Percentiles rank a stretch among this genome's conserved stretches.
These are phyloP conservation scores for Fusarium albosuccineum DNA, from an alignment of 2,329 filamentous ascomycete genomes.

Conservation along the genomic window DNA sequence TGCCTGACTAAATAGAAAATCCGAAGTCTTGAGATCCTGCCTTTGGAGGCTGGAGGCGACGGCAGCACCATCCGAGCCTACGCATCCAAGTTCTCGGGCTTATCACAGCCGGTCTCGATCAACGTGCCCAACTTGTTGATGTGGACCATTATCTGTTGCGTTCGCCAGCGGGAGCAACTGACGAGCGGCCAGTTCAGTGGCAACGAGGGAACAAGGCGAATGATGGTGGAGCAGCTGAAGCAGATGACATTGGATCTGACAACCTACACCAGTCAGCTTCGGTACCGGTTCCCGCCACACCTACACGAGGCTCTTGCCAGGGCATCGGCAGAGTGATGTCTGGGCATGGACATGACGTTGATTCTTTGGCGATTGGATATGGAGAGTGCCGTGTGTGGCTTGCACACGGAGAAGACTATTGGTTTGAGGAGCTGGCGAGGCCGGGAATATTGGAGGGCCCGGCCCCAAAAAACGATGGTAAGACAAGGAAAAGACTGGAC, in stretches of 20 bases:
- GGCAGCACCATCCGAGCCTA: constrained; percentile 82
- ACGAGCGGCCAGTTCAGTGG: constrained; percentile 79
- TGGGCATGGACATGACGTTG: background rate
- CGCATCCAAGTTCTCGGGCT: constrained; percentile 82
- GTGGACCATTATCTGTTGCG: constrained; percentile 92
- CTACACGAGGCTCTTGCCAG: constrained; percentile 90
- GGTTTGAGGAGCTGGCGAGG: background rate
- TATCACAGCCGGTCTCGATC: constrained; percentile 85
- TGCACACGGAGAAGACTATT: constrained; percentile 3
- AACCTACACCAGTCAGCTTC: constrained; percentile 92
- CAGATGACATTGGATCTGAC: constrained; percentile 90
- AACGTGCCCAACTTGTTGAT: constrained; percentile 92
- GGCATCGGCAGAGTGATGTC: constrained; percentile 74
- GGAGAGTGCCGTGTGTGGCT: constrained; percentile 20
- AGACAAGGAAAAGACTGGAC: constrained; percentile 12
- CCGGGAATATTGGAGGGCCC: constrained; percentile 12
- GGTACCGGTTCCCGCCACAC: constrained; percentile 88
- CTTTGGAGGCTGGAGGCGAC: constrained; percentile 80
- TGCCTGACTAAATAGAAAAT: constrained; percentile 70
- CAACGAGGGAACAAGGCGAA: constrained; percentile 72
- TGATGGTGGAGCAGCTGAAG: constrained; percentile 78
- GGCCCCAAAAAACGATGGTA: constrained; percentile 8
- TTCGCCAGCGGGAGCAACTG: constrained; percentile 80
- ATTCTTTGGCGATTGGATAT: constrained; percentile 30
- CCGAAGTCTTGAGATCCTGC: constrained; percentile 80